phyloP scores from a whole-genome alignment of 1,284 basidiomycete species.

The Cutaneotrichosporon sp. region DNA sequence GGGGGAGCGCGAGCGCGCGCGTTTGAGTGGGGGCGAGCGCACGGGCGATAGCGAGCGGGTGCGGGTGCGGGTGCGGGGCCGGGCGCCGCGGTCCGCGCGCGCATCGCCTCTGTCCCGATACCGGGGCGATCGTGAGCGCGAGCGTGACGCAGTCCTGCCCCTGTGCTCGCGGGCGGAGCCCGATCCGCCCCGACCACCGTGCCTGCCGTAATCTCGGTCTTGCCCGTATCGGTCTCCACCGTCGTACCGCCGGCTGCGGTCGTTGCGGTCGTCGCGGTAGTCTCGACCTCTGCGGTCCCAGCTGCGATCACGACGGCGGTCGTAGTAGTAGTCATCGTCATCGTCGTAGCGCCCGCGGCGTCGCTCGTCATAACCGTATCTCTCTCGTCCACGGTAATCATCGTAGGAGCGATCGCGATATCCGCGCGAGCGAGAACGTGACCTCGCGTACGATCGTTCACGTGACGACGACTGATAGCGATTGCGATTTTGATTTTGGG shows the following conservation, averaged over 20 bases:
- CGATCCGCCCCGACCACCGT: slow-evolving; percentile 4
- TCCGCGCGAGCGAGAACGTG: background rate
- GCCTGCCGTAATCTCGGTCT: slow-evolving; percentile 9
- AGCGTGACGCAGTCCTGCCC: background rate
- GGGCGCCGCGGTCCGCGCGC: slow-evolving; percentile 9
- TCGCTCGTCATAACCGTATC: background rate
- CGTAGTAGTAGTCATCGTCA: background rate
- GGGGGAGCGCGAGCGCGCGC: slow-evolving; percentile 6
- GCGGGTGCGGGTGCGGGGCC: background rate
- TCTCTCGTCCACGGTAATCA: background rate
- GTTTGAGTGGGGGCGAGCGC: slow-evolving; percentile 13
- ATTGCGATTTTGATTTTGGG: background rate
- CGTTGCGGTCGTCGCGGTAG: background rate
- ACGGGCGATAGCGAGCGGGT: slow-evolving; percentile 14
- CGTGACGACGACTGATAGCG: slow-evolving; percentile 1
- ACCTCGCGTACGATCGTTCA: background rate
- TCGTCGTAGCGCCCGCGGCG: slow-evolving; percentile 5
- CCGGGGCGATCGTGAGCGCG: slow-evolving; percentile 11
- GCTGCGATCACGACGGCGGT: background rate
- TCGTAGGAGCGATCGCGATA: slow-evolving; percentile 5
- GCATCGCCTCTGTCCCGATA: background rate
- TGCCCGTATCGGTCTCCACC: background rate
- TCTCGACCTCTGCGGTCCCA: slow-evolving; percentile 4
- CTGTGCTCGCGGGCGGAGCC: slow-evolving; percentile 5
- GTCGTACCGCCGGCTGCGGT: slow-evolving; percentile 5